Percentiles rank a stretch among this genome's conserved stretches.
Evolutionary conservation across 208 protist genomes (phyloP).

Genomic region (Leishmania turanica): DNA sequence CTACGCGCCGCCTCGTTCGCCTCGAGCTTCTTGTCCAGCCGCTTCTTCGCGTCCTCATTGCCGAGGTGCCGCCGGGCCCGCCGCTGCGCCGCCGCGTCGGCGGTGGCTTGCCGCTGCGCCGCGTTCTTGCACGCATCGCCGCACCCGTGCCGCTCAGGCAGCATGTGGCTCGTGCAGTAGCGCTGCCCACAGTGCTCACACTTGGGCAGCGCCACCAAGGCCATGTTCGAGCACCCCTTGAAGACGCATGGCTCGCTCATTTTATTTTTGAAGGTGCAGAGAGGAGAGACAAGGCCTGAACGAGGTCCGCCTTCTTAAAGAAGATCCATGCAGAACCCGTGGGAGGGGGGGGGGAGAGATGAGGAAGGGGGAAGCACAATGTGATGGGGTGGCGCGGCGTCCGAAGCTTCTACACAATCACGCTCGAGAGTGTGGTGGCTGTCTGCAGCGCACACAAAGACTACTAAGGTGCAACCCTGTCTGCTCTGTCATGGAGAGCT

Average conservation of each 20-base stretch:
- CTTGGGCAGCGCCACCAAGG: constrained; percentile 54
- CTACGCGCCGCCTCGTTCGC: constrained; percentile 55
- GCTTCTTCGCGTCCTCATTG: constrained; percentile 66
- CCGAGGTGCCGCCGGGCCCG: constrained; percentile 71
- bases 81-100: constrained; percentile 53
- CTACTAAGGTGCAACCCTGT: not conserved
- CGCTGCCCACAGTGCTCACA: constrained; percentile 72
- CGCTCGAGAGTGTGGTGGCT: not conserved
- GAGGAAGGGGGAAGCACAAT: not conserved
- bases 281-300: constrained; percentile 12
- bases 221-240: constrained; percentile 41
- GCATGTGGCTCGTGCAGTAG: constrained; percentile 79
- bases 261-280: constrained; percentile 21
- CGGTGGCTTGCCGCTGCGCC: constrained; percentile 59
- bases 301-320: not conserved
- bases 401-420: not conserved
- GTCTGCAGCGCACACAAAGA: not conserved
- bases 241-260: constrained; percentile 46
- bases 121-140: constrained; percentile 66
- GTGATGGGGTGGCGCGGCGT: not conserved
- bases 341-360: not conserved
- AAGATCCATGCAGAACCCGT: not conserved
- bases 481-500: not conserved
- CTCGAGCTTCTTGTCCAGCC: constrained; percentile 58
- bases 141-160: constrained; percentile 88